phyloP scores from a whole-genome alignment of 2,329 filamentous ascomycete species.

The Fusarium devonianum region DNA sequence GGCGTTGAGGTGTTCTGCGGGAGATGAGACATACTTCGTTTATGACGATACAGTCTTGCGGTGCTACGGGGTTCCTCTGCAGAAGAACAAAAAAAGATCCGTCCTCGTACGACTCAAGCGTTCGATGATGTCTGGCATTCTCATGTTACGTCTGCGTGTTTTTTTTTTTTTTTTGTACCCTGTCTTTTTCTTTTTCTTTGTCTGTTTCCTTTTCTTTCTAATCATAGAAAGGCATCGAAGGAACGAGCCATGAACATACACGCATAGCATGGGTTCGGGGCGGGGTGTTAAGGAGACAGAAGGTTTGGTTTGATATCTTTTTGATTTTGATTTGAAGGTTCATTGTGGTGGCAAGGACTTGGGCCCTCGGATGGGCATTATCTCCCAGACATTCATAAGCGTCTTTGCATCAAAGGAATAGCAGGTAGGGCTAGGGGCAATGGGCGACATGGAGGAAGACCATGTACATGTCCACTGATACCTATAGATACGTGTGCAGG shows the following conservation, averaged over 20 bases:
- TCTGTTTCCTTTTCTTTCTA: not conserved
- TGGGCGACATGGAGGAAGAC: not conserved
- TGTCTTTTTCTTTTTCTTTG: not conserved
- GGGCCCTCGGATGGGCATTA: too few species aligned
- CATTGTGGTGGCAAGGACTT: too few species aligned
- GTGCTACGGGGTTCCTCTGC: not conserved
- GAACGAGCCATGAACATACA: constrained; percentile 30
- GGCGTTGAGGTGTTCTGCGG: constrained; percentile 28
- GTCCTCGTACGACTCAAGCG: not conserved
- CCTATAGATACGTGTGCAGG: not conserved
- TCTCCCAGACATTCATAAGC: not conserved
- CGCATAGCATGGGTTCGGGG: constrained; percentile 32
- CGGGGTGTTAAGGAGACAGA: constrained; percentile 17
- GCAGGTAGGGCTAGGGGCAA: not conserved
- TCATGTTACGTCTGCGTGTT: too few species aligned
- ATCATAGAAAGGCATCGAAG: constrained; percentile 20
- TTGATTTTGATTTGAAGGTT: not conserved
- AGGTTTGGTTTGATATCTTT: constrained; percentile 9
- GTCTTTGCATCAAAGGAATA: not conserved
- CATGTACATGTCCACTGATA: not conserved
- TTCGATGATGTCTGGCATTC: constrained; percentile 2
- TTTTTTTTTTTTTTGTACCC: not conserved
- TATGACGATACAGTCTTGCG: not conserved
- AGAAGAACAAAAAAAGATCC: constrained; percentile 7
- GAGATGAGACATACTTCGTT: constrained; percentile 5